Percentiles rank a stretch among this genome's conserved stretches.
Evolutionary conservation across 371 early-diverging fungal species (phyloP).

Genomic region (Mucor irregularis): DNA sequence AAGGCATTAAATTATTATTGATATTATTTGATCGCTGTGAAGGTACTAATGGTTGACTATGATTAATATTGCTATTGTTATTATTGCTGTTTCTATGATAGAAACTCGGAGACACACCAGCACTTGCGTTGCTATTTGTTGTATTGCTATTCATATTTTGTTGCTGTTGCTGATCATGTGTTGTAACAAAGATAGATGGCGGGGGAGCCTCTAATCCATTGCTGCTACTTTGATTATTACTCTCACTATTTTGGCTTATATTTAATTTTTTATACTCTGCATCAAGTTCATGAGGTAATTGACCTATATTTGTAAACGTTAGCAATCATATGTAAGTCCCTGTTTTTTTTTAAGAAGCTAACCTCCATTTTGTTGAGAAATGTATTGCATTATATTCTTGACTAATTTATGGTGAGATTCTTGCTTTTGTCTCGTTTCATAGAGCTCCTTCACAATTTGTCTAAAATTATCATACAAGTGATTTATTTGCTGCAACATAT

Average conservation of each 20-base stretch:
- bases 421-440: slow-evolving; percentile 68
- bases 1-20: background rate
- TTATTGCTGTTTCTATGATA: background rate
- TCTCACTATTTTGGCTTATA: slow-evolving; percentile 18
- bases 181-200: slow-evolving; percentile 64
- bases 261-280: slow-evolving; percentile 28
- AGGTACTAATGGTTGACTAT: slow-evolving; percentile 10
- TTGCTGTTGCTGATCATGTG: slow-evolving; percentile 36
- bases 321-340: background rate
- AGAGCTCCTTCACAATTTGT: slow-evolving; percentile 72
- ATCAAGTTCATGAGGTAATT: slow-evolving; percentile 43
- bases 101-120: background rate
- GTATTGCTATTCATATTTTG: background rate
- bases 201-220: slow-evolving; percentile 23
- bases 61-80: background rate
- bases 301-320: background rate
- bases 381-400: slow-evolving; percentile 59
- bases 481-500: slow-evolving; percentile 70
- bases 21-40: slow-evolving; percentile 1
- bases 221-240: too few species aligned
- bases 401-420: slow-evolving; percentile 61
- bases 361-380: slow-evolving; percentile 51
- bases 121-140: too few species aligned
- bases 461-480: slow-evolving; percentile 71
- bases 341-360: background rate